Percentiles rank a stretch among this genome's conserved stretches.
phyloP scores from a whole-genome alignment of 176 grass and related monocot species.

The Eleusine coracana region DNA sequence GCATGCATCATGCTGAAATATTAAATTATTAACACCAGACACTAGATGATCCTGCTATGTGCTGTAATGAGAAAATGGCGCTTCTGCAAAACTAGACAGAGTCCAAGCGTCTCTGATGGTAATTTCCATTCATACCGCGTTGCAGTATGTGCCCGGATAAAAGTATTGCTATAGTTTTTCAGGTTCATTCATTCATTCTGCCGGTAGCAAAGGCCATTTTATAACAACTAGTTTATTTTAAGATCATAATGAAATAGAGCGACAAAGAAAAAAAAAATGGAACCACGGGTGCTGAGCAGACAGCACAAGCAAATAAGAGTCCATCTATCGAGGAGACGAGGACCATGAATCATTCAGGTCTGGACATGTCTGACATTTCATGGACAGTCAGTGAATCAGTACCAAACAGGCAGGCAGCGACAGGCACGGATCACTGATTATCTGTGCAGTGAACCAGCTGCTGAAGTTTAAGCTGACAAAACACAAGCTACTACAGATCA shows the following conservation, averaged over 20 bases:
- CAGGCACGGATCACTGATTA: constrained; percentile 7
- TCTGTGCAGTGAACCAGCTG: not conserved
- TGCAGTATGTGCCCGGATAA: not conserved
- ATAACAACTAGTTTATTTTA: no score
- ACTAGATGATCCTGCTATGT: no score
- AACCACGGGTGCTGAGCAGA: not conserved
- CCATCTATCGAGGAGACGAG: constrained; percentile 37
- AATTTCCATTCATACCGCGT: not conserved
- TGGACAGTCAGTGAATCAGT: constrained; percentile 20
- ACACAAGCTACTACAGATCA: constrained; percentile 1
- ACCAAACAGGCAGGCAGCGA: constrained; percentile 1
- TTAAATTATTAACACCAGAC: no score
- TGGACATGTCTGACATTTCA: constrained; percentile 34
- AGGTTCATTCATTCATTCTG: not conserved
- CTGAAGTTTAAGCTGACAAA: constrained; percentile 21
- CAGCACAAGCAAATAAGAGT: constrained; percentile 25
- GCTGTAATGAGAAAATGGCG: no score
- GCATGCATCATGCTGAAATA: no score
- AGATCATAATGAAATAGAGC: not conserved
- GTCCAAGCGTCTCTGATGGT: no score
- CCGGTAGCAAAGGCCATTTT: not conserved
- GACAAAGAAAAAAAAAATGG: not conserved
- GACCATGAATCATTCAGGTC: constrained; percentile 39
- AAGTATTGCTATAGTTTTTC: not conserved
- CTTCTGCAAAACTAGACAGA: no score